Evolutionary conservation across 2,329 filamentous ascomycete species (phyloP), one percentile per base, ranked within the genome.

Genomic region (Metarhizium album): DNA sequence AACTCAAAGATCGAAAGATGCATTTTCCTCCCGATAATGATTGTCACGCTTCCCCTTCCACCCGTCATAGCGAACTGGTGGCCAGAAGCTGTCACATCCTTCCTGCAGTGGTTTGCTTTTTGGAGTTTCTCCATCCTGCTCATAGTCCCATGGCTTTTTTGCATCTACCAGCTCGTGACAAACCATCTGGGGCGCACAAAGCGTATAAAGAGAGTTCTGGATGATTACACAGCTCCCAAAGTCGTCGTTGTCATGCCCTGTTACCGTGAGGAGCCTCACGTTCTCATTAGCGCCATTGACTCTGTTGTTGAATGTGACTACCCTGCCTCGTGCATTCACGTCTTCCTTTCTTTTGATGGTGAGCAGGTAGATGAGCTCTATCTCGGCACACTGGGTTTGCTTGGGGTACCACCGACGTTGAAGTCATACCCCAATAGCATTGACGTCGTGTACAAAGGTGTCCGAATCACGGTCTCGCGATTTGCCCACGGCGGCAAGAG

Each of bases 171-270:
- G 61, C 79, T 96, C 4, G 86, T 95, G 51, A 95, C 87, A 8
- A 86, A 93, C 59, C 86, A 88, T 33, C 75, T 97, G 24, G 90
- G 91, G 22, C 81, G 89, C 56, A 83, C 78, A 42, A 89, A 88
- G 64, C 79, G 85, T 48, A 87, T 95, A 63, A 90, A 94, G 64
- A 80, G 87, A 56, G 81, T 89, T 0, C 76, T 96, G 47, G 88
- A 95, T 64, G 88, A 94, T 63, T 72, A 80, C 2, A 90, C 84
- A 1, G 90, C 93, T 0, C 93, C 91, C 2, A 97, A 97, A 68
- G 86, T 95, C 16, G 89, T 96, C 55, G 86, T 97, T 53, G 85
- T 97, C 52, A 96, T 97, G 90, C 93, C 91, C 4, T 94, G 90
- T 62, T 97, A 95, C 72, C 89, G 93, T 62, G 93, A 97, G 64